Percentiles rank a stretch among this genome's conserved stretches.
Evolutionary conservation across 2,329 filamentous ascomycete genomes (phyloP).

Genomic region (Phyllachora maydis): DNA sequence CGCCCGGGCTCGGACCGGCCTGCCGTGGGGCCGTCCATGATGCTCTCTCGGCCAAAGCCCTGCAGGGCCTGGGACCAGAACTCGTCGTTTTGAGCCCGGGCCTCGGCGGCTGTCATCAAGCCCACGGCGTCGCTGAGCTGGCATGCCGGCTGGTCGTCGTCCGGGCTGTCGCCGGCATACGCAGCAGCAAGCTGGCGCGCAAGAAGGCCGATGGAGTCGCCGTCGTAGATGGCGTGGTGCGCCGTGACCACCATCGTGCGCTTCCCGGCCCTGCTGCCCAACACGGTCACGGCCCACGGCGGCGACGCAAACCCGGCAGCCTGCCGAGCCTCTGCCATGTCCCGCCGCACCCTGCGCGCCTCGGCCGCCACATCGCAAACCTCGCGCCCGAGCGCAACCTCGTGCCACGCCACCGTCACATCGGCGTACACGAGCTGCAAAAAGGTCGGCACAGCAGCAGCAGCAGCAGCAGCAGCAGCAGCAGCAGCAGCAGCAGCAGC

Average conservation of each 20-base stretch:
- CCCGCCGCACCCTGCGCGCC: no score
- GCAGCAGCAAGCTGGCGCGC: slow-evolving; percentile 26
- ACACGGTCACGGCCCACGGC: slow-evolving; percentile 15
- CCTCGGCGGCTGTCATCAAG: neutral
- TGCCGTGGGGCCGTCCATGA: no score
- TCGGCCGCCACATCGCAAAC: no score
- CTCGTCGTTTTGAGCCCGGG: neutral
- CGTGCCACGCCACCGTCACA: no score
- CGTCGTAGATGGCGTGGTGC: slow-evolving; percentile 44
- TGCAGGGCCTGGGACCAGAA: slow-evolving; percentile 1
- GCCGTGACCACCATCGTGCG: slow-evolving; percentile 16
- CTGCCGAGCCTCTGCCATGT: no score
- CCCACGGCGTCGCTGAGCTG: slow-evolving; percentile 1
- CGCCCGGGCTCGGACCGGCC: no score
- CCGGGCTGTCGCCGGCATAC: slow-evolving; percentile 5
- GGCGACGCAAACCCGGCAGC: slow-evolving; percentile 4
- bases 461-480: no score
- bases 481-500: no score
- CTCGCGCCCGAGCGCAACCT: no score
- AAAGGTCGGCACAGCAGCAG: no score
- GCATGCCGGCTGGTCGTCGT: slow-evolving; percentile 6
- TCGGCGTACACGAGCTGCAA: no score
- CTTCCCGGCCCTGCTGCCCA: slow-evolving; percentile 6
- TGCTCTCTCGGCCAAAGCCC: no score
- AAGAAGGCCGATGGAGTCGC: slow-evolving; percentile 25